Evolutionary conservation across 768 basidiomycete genomes (phyloP).

Genomic region (Tylopilus sp.): DNA sequence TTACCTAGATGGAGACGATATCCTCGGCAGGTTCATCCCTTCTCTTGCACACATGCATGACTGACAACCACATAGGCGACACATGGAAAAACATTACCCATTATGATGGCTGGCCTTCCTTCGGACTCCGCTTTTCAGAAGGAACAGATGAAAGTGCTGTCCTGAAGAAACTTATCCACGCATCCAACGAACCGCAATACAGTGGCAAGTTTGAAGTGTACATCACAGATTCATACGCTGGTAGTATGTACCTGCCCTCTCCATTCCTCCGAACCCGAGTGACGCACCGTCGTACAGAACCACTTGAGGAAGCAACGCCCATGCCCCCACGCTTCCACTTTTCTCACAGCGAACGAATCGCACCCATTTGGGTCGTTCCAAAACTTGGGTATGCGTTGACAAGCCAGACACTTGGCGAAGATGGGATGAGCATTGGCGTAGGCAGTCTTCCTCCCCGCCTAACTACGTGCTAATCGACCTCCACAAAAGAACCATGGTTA

Average conservation of each 20-base stretch:
- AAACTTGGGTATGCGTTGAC: constrained; percentile 79
- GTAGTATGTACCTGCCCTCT: constrained; percentile 8
- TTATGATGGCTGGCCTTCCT: constrained; percentile 86
- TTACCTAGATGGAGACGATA: constrained; percentile 59
- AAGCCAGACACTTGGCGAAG: constrained; percentile 54
- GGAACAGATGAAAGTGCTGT: constrained; percentile 56
- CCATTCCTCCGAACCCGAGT: neutral
- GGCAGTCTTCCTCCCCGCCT: constrained; percentile 25
- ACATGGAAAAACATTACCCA: constrained; percentile 39
- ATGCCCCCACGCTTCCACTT: constrained; percentile 87
- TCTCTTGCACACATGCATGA: neutral
- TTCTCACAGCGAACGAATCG: constrained; percentile 67
- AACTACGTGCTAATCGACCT: neutral
- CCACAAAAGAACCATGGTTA: constrained; percentile 78
- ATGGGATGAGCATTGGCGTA: constrained; percentile 73
- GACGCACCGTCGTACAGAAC: neutral
- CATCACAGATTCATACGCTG: constrained; percentile 21
- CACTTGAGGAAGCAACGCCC: constrained; percentile 12
- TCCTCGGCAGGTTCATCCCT: constrained; percentile 22
- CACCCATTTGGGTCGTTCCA: constrained; percentile 84
- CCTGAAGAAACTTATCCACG: constrained; percentile 49
- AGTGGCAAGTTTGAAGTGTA: constrained; percentile 63
- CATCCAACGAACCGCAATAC: constrained; percentile 41
- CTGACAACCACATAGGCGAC: constrained; percentile 11
- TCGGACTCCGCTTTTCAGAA: constrained; percentile 74